A percentile compares a stretch with the other conserved stretches of the same genome.
phyloP scores from a whole-genome alignment of 768 basidiomycete genomes.

The Boletellus ananas region DNA sequence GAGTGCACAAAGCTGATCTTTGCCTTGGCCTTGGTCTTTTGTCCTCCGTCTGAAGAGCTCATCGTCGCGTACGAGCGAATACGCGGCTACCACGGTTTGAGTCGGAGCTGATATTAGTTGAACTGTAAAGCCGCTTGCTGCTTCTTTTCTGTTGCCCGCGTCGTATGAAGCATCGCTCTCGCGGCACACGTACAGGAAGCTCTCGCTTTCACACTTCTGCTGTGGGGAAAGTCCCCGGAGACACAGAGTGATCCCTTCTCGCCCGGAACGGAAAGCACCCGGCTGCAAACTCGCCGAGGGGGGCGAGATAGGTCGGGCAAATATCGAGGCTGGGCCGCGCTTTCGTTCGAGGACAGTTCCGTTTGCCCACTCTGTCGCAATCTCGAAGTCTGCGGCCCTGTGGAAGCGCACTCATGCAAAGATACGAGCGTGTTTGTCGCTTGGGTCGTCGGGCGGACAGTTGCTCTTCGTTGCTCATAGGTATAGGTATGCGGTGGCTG shows the following conservation, averaged over 20 bases:
- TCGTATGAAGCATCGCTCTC: slow-evolving; percentile 81
- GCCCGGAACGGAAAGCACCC: slow-evolving; percentile 66
- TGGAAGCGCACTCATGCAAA: slow-evolving; percentile 54
- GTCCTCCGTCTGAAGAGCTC: slow-evolving; percentile 15
- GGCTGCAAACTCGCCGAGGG: slow-evolving; percentile 68
- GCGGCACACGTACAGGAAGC: slow-evolving; percentile 74
- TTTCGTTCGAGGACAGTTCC: slow-evolving; percentile 28
- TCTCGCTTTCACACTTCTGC: slow-evolving; percentile 45
- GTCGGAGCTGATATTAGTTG: slow-evolving; percentile 20
- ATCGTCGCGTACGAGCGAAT: slow-evolving; percentile 1
- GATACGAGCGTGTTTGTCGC: slow-evolving; percentile 67
- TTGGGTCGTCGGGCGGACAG: slow-evolving; percentile 39
- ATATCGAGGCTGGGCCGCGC: slow-evolving; percentile 38
- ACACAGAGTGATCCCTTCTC: slow-evolving; percentile 61
- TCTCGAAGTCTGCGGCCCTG: slow-evolving; percentile 34
- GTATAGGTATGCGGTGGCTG: slow-evolving; percentile 84
- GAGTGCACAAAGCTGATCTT: slow-evolving; percentile 23
- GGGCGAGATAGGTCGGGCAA: slow-evolving; percentile 48
- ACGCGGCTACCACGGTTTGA: background rate
- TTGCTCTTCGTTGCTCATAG: slow-evolving; percentile 73
- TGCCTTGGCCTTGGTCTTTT: slow-evolving; percentile 13
- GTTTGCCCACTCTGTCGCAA: slow-evolving; percentile 58
- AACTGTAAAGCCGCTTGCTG: slow-evolving; percentile 7
- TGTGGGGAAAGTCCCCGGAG: slow-evolving; percentile 97
- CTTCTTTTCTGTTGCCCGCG: slow-evolving; percentile 31